Percentiles rank a stretch among this genome's conserved stretches.
phyloP scores from a whole-genome alignment of 2,329 filamentous ascomycete species.

The Pseudocercospora vitis region DNA sequence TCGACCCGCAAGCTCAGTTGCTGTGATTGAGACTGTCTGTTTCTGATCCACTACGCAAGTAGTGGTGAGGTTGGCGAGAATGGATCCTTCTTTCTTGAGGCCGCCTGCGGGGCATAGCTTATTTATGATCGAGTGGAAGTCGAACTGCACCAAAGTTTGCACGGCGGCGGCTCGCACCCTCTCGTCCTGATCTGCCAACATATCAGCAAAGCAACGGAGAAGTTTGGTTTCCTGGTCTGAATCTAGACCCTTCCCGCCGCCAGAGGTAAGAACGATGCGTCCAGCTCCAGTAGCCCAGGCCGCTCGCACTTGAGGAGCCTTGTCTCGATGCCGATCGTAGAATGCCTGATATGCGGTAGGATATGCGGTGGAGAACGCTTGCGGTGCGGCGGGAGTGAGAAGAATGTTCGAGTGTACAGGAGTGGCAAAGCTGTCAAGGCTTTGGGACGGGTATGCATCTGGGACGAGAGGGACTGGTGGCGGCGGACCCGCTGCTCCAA shows the following conservation, averaged over 20 bases:
- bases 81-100: constrained; percentile 71
- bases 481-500: constrained; percentile 85
- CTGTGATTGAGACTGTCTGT: constrained; percentile 76
- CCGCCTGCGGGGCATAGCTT: constrained; percentile 78
- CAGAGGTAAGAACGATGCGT: constrained; percentile 85
- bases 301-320: constrained; percentile 75
- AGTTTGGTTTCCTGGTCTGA: constrained; percentile 76
- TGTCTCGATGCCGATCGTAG: constrained; percentile 81
- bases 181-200: constrained; percentile 85
- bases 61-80: constrained; percentile 80
- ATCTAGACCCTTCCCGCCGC: constrained; percentile 83
- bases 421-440: constrained; percentile 38
- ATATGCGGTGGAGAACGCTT: constrained; percentile 85
- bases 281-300: constrained; percentile 84
- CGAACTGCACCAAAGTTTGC: constrained; percentile 76
- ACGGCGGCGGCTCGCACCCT: constrained; percentile 89
- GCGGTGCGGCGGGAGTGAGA: constrained; percentile 79
- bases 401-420: constrained; percentile 60
- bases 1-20: constrained; percentile 78
- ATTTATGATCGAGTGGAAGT: constrained; percentile 74
- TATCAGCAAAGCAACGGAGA: constrained; percentile 69
- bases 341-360: constrained; percentile 78
- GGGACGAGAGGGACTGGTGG: constrained; percentile 72
- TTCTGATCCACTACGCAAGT: constrained; percentile 79
- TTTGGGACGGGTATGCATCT: constrained; percentile 77